Base-by-base conservation (phyloP, 2,329 filamentous ascomycete genomes). In the Clarireedia paspali region DNA sequence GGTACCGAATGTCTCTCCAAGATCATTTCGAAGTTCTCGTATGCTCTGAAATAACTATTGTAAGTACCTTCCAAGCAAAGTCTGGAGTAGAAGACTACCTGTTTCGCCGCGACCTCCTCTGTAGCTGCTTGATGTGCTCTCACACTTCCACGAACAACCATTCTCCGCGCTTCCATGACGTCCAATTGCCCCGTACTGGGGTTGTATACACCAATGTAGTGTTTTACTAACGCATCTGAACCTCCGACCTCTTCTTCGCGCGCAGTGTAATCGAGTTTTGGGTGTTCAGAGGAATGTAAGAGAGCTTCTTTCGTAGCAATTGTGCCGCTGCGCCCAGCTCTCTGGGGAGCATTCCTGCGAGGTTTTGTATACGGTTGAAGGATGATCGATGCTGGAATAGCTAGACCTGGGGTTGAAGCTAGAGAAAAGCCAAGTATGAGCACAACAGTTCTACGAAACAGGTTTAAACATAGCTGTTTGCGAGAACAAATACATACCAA, bases 1-100 rank as follows among this genome's bases (percentile, higher is more conserved):
- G 26, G 88, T 92, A 69, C 89, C 89, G 66, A 95, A 95, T 34
- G 86, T 83, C 64, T 88, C 79, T 42, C 87, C 88, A 12, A 95
- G 82, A 2, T 85, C 81, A 63, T 83, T 85, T 63, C 81, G 82
- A 67, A 81, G 80, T 27, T 85, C 80, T 64, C 79, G 73, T 65
- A 79, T 79, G 46, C 74, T 79, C 82, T 85, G 63, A 17, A 57
- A 5, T 26, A 20, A 36, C 24, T 20, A 9, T 34, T 17, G 12
- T 55, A 42, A 55, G 53, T 5, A 55, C 20, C 14, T 20, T 1
- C 20, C 30, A 39, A 9, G 14, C 23, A 2, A 20, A 4, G 12
- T 3, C 17, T 24, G n/a, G 26, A 15, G 9, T 17, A 26, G 34
- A 40, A 17, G 42, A 46, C 10, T 55, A 55, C 53, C 17, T 55